Conservation (phyloP, 257 asterid species). For the Nemophila menziesii region DNA sequence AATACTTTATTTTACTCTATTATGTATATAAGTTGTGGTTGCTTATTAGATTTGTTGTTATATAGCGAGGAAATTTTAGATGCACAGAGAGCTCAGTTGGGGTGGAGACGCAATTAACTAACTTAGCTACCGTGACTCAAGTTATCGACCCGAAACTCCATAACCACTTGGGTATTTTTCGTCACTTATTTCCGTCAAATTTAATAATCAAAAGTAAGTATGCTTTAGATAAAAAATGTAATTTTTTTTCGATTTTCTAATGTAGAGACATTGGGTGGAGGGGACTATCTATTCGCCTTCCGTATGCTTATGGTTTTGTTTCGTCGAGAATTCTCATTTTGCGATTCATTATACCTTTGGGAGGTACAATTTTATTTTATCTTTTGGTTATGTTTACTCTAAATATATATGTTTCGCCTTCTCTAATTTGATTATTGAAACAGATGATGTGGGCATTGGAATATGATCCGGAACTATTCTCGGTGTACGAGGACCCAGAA, state of each 20-base stretch:
- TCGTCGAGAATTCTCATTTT: constrained; percentile 91
- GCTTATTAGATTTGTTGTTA: constrained; percentile 14
- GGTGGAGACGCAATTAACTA: constrained; percentile 72
- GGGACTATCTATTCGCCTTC: constrained; percentile 84
- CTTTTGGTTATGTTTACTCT: not conserved
- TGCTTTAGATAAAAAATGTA: not conserved
- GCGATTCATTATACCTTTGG: constrained; percentile 84
- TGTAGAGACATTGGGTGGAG: constrained; percentile 82
- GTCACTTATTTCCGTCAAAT: constrained; percentile 2
- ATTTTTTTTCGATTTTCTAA: constrained; percentile 11
- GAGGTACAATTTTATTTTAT: constrained; percentile 38
- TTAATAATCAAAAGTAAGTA: constrained; percentile 5
- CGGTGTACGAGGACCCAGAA: constrained; percentile 47
- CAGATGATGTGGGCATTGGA: constrained; percentile 99
- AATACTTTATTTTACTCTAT: not conserved
- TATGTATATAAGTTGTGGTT: not conserved
- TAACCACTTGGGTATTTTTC: constrained; percentile 71
- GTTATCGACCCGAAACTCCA: constrained; percentile 94
- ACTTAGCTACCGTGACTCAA: constrained; percentile 76
- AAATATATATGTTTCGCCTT: too few relatives aligned
- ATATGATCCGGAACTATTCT: constrained; percentile 60
- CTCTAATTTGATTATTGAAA: constrained; percentile 11
- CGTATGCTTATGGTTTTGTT: constrained; percentile 96
- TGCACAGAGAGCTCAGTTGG: constrained; percentile 85
- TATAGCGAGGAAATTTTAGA: constrained; percentile 93